These are phyloP conservation scores for Coniochaeta prunicola DNA, from an alignment of 2,329 filamentous ascomycete species.

Conservation along the genomic window DNA sequence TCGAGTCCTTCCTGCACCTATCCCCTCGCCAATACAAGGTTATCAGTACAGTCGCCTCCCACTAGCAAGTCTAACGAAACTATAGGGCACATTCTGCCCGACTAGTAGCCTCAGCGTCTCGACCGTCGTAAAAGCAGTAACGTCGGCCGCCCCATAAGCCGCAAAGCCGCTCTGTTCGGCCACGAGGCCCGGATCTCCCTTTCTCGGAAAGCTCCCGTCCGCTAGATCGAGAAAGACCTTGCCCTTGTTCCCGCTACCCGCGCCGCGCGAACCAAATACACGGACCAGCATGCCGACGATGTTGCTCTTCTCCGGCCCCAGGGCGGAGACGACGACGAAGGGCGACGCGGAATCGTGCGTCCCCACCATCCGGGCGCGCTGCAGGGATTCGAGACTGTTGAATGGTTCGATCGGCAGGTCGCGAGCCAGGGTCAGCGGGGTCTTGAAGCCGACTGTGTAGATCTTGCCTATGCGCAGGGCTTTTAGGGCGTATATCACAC, in stretches of 20 bases:
- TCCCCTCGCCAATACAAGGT: neutral
- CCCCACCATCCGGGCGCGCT: constrained; percentile 41
- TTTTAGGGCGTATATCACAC: constrained; percentile 70
- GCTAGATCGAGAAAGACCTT: constrained; percentile 80
- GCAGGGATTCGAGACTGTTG: constrained; percentile 61
- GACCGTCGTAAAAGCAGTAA: constrained; percentile 77
- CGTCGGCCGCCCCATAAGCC: constrained; percentile 71
- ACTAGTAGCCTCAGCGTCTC: constrained; percentile 72
- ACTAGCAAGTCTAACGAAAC: constrained; percentile 71
- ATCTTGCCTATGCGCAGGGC: constrained; percentile 71
- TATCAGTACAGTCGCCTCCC: constrained; percentile 43
- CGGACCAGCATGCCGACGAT: constrained; percentile 72
- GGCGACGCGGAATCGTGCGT: constrained; percentile 44
- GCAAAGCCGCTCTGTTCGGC: constrained; percentile 72
- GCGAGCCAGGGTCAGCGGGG: constrained; percentile 50
- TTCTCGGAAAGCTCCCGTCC: constrained; percentile 48
- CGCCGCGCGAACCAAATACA: constrained; percentile 52
- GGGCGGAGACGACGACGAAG: constrained; percentile 73
- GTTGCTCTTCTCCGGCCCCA: constrained; percentile 71
- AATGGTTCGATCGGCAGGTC: constrained; percentile 72
- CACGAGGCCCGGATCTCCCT: constrained; percentile 59
- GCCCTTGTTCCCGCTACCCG: constrained; percentile 27
- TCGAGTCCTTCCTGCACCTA: neutral
- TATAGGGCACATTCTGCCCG: constrained; percentile 81
- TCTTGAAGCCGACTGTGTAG: constrained; percentile 77